These are phyloP conservation scores for Stephania japonica DNA, from an alignment of 164 flowering plant genomes.

Conservation along the genomic window DNA sequence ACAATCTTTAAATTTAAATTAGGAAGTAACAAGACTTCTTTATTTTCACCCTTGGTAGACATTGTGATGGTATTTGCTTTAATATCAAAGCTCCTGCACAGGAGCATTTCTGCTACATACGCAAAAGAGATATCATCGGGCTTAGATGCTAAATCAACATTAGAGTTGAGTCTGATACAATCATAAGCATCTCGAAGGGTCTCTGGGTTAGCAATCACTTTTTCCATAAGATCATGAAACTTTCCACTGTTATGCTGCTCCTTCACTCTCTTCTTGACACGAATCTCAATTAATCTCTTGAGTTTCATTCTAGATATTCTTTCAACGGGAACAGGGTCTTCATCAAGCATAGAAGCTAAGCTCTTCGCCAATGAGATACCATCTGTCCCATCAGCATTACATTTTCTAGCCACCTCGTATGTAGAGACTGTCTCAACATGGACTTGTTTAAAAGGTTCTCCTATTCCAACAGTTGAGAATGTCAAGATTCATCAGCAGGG, in stretches of 20 bases:
- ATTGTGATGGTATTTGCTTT: constrained; percentile 47
- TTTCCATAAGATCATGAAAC: constrained; percentile 52
- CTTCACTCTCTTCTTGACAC: constrained; percentile 83
- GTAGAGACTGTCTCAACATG: constrained; percentile 18
- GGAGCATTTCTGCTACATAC: constrained; percentile 60
- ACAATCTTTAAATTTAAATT: constrained; percentile 59
- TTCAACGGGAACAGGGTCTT: constrained; percentile 31
- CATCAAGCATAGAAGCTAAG: constrained; percentile 66
- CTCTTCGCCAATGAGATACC: constrained; percentile 42
- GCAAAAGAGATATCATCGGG: constrained; percentile 36
- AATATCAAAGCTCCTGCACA: constrained; percentile 48
- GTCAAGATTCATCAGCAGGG: background rate
- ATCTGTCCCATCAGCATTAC: constrained; percentile 9
- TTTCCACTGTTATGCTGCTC: constrained; percentile 61
- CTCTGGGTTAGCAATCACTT: constrained; percentile 65
- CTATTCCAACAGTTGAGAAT: constrained; percentile 15
- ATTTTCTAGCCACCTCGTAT: constrained; percentile 5
- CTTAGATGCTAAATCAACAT: constrained; percentile 36
- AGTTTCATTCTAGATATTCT: constrained; percentile 39
- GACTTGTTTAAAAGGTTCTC: constrained; percentile 8
- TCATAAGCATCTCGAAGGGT: constrained; percentile 77
- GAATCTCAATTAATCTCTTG: constrained; percentile 55
- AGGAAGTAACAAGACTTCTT: constrained; percentile 71
- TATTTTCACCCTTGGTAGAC: constrained; percentile 39
- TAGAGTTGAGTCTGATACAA: constrained; percentile 56